Evolutionary conservation across 148 eudicot species (phyloP), one percentile per base, ranked within the genome.

Genomic region (Rheum nobile): DNA sequence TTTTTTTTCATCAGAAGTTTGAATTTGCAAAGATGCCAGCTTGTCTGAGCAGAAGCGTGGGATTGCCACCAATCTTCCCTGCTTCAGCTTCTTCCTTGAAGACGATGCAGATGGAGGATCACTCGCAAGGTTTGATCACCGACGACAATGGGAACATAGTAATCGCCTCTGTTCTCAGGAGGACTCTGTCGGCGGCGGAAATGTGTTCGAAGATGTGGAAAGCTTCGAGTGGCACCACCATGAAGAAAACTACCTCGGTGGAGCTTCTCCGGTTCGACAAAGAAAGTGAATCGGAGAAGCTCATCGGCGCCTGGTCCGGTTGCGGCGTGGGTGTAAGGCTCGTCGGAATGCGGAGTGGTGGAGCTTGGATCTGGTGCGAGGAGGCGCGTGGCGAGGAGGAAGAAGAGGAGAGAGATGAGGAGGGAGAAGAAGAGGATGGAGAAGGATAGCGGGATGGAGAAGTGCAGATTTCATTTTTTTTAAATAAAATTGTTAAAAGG

Each of bases 111-210:
- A 12, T 11, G 31, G 65, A 2, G 0, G 65, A 26, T 26, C 70
- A 17, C 37, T 38, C 13, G 13, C 17, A 11, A 7, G 8, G 70
- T 12, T 31, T 59, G 12, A 19, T 22, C 39, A 29, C 70, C 38
- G 39, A 8, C 24, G 22, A 32, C 42, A 67, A 34, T 34, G 43
- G 24, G 29, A 67, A n/a, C n/a, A n/a, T n/a, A n/a, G n/a, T n/a
- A n/a, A n/a, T n/a, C n/a, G n/a, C n/a, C n/a, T n/a, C n/a, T 11
- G 69, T 7, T 16, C 71, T 67, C 71, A 34, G 71, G 24, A 34
- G 71, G 43, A 32, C 71, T 35, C 71, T 67, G 22, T 67, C 71
- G 12, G 71, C 71, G 41, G 71, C 26, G n/a, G 71, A 67, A 12
- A 19, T 67, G 71, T 67, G 22, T 22, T 67, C 71, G 13, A 32